Percentiles rank a stretch among this genome's conserved stretches.
Evolutionary conservation across 1,139 yeast genomes (phyloP).

Genomic region (Torulaspora globosa): DNA sequence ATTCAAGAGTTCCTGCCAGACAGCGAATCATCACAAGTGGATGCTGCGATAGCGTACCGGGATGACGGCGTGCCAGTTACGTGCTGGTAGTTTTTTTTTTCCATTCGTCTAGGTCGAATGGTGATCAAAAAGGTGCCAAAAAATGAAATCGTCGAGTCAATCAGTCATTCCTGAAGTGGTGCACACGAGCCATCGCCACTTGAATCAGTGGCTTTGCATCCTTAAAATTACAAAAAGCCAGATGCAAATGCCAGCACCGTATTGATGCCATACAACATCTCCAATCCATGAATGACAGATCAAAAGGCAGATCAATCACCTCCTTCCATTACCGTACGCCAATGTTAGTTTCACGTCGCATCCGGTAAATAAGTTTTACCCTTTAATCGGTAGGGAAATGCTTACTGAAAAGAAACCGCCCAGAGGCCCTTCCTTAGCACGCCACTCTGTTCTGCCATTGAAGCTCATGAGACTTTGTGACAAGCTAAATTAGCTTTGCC

Average conservation of each 20-base stretch:
- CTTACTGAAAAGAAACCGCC: constrained; percentile 16
- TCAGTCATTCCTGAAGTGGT: background rate
- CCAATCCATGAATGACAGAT: background rate
- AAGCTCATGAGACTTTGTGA: background rate
- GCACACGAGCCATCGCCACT: constrained; percentile 6
- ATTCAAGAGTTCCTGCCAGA: too few relatives aligned
- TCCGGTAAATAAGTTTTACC: constrained; percentile 17
- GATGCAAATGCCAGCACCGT: constrained; percentile 4
- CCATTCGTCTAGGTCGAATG: constrained; percentile 4
- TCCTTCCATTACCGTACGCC: background rate
- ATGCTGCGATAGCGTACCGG: too few relatives aligned
- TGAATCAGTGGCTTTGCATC: constrained; percentile 2
- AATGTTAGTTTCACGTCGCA: background rate
- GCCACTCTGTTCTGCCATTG: background rate
- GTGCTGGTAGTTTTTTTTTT: background rate
- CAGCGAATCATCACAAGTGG: too few relatives aligned
- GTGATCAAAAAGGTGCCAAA: constrained; percentile 9
- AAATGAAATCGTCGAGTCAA: constrained; percentile 1
- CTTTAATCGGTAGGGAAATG: constrained; percentile 14
- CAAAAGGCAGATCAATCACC: background rate
- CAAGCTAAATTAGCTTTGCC: background rate
- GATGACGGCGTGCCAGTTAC: background rate
- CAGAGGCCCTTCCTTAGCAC: background rate
- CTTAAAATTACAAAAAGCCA: constrained; percentile 8
- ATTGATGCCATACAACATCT: constrained; percentile 4